phyloP scores from a whole-genome alignment of 164 flowering plant genomes.

The Nymphaea colorata region DNA sequence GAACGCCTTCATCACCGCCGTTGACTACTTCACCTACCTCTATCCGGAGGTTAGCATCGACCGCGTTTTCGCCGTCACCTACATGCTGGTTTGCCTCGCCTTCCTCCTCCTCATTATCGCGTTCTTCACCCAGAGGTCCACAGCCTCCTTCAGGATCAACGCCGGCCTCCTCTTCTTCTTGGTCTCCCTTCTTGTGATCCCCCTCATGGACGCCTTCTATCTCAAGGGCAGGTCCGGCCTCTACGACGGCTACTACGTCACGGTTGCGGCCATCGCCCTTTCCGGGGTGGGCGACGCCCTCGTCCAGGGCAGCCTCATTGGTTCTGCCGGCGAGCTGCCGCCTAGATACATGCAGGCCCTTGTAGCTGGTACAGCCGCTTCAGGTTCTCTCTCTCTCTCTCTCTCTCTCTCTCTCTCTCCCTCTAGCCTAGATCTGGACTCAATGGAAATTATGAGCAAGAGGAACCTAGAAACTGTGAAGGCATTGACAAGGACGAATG shows the following conservation, averaged over 20 bases:
- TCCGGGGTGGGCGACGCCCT: slow-evolving; percentile 73
- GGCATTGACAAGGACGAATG: neutral
- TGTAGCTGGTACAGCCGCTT: slow-evolving; percentile 94
- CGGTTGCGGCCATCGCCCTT: slow-evolving; percentile 43
- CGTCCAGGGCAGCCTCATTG: slow-evolving; percentile 77
- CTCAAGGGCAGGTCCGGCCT: slow-evolving; percentile 56
- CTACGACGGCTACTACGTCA: slow-evolving; percentile 51
- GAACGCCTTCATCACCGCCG: slow-evolving; percentile 98
- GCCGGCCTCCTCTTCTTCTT: slow-evolving; percentile 56
- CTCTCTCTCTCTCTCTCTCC: slow-evolving; percentile 4
- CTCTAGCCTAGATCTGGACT: no score
- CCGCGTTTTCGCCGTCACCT: slow-evolving; percentile 68
- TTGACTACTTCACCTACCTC: slow-evolving; percentile 85
- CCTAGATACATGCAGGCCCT: slow-evolving; percentile 91
- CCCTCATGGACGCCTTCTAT: slow-evolving; percentile 55
- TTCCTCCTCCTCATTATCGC: slow-evolving; percentile 32
- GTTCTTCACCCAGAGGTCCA: slow-evolving; percentile 37
- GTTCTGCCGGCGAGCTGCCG: slow-evolving; percentile 90
- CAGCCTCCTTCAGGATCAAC: slow-evolving; percentile 45
- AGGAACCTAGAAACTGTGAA: no score
- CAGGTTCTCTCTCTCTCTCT: slow-evolving; percentile 32
- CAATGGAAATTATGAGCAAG: no score
- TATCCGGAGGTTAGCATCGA: slow-evolving; percentile 77
- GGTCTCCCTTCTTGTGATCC: slow-evolving; percentile 47
- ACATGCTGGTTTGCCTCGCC: slow-evolving; percentile 54